Evolutionary conservation across 1,139 yeast genomes (phyloP).

Genomic region (Pichia sp.): DNA sequence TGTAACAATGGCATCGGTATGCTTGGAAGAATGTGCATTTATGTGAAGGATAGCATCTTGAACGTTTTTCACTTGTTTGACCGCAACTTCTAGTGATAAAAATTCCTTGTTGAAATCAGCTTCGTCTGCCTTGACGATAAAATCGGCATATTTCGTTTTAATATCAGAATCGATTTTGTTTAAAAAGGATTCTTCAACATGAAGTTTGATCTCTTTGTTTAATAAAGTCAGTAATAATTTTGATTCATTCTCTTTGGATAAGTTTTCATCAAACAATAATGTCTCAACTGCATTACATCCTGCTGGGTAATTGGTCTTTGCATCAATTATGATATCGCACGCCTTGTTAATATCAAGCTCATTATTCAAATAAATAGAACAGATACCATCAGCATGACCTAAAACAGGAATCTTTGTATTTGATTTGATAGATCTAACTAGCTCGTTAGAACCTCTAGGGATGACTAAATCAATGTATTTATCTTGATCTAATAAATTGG

Average conservation of each 20-base stretch:
- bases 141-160: constrained; percentile 10
- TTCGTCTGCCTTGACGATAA: constrained; percentile 38
- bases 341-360: constrained; percentile 76
- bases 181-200: constrained; percentile 50
- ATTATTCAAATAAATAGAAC: constrained; percentile 76
- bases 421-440: constrained; percentile 77
- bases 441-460: constrained; percentile 92
- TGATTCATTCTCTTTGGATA: constrained; percentile 26
- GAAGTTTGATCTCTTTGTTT: constrained; percentile 65
- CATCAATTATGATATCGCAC: constrained; percentile 62
- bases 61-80: constrained; percentile 49
- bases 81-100: constrained; percentile 74
- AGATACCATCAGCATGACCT: constrained; percentile 98
- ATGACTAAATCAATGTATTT: constrained; percentile 88
- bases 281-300: constrained; percentile 98
- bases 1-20: constrained; percentile 89
- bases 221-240: constrained; percentile 41
- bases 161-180: constrained; percentile 20
- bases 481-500: constrained; percentile 77
- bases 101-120: constrained; percentile 78
- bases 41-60: constrained; percentile 75
- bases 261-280: constrained; percentile 52
- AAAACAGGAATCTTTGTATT: constrained; percentile 91
- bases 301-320: constrained; percentile 95
- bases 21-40: constrained; percentile 88